Conservation (phyloP, 2,329 filamentous ascomycete genomes). For the Myriosclerotinia duriaeana region DNA sequence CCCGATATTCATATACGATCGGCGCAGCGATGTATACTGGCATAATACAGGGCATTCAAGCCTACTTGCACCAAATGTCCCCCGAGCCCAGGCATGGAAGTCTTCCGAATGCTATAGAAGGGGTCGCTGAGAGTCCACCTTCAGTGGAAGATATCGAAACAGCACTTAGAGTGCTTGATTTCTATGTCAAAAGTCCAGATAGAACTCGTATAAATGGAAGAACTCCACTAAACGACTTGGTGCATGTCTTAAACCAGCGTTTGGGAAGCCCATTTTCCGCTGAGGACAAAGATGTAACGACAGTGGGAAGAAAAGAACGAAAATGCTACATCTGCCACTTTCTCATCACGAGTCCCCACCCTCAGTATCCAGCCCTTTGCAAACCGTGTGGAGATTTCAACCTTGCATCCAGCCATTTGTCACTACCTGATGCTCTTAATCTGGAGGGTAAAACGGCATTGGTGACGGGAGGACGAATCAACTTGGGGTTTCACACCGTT, state of each 20-base stretch:
- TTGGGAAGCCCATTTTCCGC: background rate
- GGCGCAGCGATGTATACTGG: constrained; percentile 11
- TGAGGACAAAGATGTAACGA: background rate
- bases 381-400: constrained; percentile 29
- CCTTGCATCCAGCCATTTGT: constrained; percentile 26
- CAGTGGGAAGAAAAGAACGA: background rate
- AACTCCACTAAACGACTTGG: background rate
- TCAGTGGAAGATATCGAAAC: constrained; percentile 16
- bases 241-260: constrained; percentile 3
- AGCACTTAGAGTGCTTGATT: constrained; percentile 8
- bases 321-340: constrained; percentile 14
- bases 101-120: constrained; percentile 21
- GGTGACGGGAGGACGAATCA: constrained; percentile 28
- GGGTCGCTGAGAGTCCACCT: background rate
- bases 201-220: background rate
- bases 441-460: constrained; percentile 26
- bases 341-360: constrained; percentile 16
- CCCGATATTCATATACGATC: constrained; percentile 5
- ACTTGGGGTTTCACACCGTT: constrained; percentile 28
- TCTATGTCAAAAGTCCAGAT: constrained; percentile 4
- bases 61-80: constrained; percentile 25
- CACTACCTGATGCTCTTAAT: constrained; percentile 26
- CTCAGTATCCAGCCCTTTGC: constrained; percentile 28
- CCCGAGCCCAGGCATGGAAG: constrained; percentile 14
- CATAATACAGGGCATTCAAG: constrained; percentile 26